phyloP scores from a whole-genome alignment of 164 flowering plant genomes.

The Stephania cephalantha region DNA sequence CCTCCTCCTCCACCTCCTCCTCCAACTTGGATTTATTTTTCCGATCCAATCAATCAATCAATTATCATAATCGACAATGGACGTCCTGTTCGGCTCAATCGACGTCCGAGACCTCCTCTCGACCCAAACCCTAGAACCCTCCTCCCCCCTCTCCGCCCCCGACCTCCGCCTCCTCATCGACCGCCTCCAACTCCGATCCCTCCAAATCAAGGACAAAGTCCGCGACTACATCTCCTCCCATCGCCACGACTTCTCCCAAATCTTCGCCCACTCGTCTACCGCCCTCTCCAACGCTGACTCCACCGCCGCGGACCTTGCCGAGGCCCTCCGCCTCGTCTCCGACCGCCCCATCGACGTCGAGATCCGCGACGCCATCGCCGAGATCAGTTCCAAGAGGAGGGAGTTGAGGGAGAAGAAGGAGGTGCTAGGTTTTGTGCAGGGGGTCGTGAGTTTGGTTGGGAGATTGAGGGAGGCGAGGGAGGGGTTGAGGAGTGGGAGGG shows the following conservation, averaged over 20 bases:
- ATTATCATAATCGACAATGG: slow-evolving; percentile 24
- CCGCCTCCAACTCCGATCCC: slow-evolving; percentile 69
- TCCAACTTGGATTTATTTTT: no score
- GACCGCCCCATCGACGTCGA: slow-evolving; percentile 44
- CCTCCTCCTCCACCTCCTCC: no score
- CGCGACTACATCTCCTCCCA: slow-evolving; percentile 58
- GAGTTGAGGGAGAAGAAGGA: slow-evolving; percentile 61
- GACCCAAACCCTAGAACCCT: slow-evolving; percentile 42
- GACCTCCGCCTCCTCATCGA: slow-evolving; percentile 94
- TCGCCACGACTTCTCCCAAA: slow-evolving; percentile 50
- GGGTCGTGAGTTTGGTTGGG: slow-evolving; percentile 39
- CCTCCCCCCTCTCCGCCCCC: slow-evolving; percentile 83
- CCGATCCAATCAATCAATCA: no score
- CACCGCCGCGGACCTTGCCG: slow-evolving; percentile 30
- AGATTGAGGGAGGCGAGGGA: slow-evolving; percentile 43
- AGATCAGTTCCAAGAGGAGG: slow-evolving; percentile 28
- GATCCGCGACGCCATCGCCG: slow-evolving; percentile 27
- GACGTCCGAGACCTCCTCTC: slow-evolving; percentile 79
- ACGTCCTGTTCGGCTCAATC: slow-evolving; percentile 51
- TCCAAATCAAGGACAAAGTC: slow-evolving; percentile 60
- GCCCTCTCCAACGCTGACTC: slow-evolving; percentile 29
- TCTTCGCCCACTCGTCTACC: slow-evolving; percentile 48
- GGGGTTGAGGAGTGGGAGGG: slow-evolving; percentile 37
- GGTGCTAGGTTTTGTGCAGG: slow-evolving; percentile 35
- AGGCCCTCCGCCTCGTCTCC: slow-evolving; percentile 35